phyloP scores from a whole-genome alignment of 257 asterid genomes.

The Forsythia viridissima region DNA sequence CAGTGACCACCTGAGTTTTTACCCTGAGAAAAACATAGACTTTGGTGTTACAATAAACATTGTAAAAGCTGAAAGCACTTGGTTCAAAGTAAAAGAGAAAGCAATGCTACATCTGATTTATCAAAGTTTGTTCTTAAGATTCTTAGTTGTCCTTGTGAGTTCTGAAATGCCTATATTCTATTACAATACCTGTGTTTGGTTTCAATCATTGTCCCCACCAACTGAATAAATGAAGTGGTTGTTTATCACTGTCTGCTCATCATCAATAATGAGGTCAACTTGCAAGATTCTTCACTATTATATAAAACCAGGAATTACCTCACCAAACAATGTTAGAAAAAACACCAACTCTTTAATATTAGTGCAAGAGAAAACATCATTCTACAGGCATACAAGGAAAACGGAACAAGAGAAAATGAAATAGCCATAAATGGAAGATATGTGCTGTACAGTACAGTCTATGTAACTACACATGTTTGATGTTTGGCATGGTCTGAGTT shows the following conservation, averaged over 20 bases:
- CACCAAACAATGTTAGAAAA: neutral
- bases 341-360: constrained; percentile 43
- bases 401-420: neutral
- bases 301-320: neutral
- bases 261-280: constrained; percentile 45
- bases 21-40: neutral
- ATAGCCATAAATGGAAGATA: neutral
- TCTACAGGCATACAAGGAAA: neutral
- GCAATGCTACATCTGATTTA: neutral
- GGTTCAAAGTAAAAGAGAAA: neutral
- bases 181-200: constrained; percentile 31
- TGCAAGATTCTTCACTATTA: constrained; percentile 9
- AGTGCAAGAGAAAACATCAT: constrained; percentile 21
- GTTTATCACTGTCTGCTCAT: constrained; percentile 24
- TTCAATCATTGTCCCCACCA: constrained; percentile 64
- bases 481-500: neutral
- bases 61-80: neutral
- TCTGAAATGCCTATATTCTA: constrained; percentile 30
- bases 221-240: constrained; percentile 32
- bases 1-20: neutral
- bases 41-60: neutral
- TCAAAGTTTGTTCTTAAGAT: constrained; percentile 29
- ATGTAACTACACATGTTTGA: neutral
- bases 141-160: constrained; percentile 16
- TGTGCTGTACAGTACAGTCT: neutral